Conservation (phyloP, 2,329 filamentous ascomycete species). For the Microdochium nivale region DNA sequence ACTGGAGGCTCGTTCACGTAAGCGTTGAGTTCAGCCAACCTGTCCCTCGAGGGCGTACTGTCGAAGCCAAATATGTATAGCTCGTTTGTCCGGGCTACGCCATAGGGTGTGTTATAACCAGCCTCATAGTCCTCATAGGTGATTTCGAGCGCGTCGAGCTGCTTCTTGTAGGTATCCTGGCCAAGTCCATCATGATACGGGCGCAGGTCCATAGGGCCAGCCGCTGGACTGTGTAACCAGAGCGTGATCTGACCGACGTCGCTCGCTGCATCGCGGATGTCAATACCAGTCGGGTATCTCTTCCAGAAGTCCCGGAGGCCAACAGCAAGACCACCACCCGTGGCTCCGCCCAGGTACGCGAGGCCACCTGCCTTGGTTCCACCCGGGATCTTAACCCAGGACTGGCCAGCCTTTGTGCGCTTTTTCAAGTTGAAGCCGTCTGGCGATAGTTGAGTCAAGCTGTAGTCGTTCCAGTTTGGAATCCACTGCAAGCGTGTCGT, state of each 20-base stretch:
- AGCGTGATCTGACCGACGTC: constrained; percentile 44
- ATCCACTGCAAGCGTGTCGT: constrained; percentile 43
- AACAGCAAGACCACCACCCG: constrained; percentile 47
- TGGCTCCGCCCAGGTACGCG: constrained; percentile 49
- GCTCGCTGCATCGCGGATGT: constrained; percentile 40
- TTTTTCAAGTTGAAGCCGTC: constrained; percentile 55
- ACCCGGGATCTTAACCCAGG: constrained; percentile 50
- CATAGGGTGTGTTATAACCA: constrained; percentile 46
- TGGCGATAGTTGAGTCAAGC: constrained; percentile 45
- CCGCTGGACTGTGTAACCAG: constrained; percentile 52
- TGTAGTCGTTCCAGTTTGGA: constrained; percentile 50
- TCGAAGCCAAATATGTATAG: constrained; percentile 44
- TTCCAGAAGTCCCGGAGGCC: constrained; percentile 56
- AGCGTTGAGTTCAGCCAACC: constrained; percentile 31
- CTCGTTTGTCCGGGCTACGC: constrained; percentile 50
- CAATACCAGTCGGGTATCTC: constrained; percentile 49
- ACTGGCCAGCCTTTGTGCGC: constrained; percentile 45
- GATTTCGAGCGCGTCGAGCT: constrained; percentile 51
- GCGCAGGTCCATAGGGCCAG: constrained; percentile 44
- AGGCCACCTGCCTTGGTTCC: constrained; percentile 47
- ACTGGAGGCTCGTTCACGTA: constrained; percentile 43
- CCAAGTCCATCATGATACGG: constrained; percentile 51
- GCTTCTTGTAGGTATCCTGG: constrained; percentile 43
- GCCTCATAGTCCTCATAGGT: constrained; percentile 56
- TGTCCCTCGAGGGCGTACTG: constrained; percentile 38